Base-by-base conservation (phyloP, 345 rosid species). In the Arabis hirsuta region DNA sequence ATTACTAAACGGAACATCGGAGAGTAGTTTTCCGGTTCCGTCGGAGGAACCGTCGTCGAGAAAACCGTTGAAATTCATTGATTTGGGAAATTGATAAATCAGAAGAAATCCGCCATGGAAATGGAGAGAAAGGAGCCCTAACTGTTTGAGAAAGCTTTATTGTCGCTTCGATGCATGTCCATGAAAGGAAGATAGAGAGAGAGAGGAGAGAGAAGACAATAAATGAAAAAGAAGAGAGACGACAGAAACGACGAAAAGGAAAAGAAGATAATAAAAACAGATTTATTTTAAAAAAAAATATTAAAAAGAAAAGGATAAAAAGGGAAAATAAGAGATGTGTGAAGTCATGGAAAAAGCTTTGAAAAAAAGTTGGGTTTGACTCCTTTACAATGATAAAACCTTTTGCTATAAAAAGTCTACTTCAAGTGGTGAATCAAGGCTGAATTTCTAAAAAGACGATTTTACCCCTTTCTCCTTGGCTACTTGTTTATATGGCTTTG, bases 281-380 rank as follows among this genome's bases (percentile, higher is more conserved):
- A 31, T 38, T 41, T 46, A 14, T 8, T 36, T 32, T 0, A 7
- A 9, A 34, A 58, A 1, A 31, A 0, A 58, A 9, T 45, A 9
- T 16, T 16, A 16, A 16, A 16, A 16, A 16, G 16, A 16, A 16
- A 42, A 24, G 76, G 63, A 9, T 42, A 65, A 57, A 65, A 57
- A 5, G 4, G 71, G 47, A 10, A 71, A 56, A 83, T 72, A 81
- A 74, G 73, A 88, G 78, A 84, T 85, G 91, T 85, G 91, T 84
- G 93, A 90, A 88, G 73, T 79, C 72, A 54, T 83, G n/a, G 6
- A 60, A 60, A 59, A 60, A 52, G 55, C 68, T 66, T 56, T 74
- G 62, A 74, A 74, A 74, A 74, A 74, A 48, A 29, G 32, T 67
- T 67, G 73, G 34, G n/a, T 75, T 74, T 74, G 78, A 74, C 78